Conservation (phyloP, 2,329 filamentous ascomycete genomes). For the Lachnellula suecica region DNA sequence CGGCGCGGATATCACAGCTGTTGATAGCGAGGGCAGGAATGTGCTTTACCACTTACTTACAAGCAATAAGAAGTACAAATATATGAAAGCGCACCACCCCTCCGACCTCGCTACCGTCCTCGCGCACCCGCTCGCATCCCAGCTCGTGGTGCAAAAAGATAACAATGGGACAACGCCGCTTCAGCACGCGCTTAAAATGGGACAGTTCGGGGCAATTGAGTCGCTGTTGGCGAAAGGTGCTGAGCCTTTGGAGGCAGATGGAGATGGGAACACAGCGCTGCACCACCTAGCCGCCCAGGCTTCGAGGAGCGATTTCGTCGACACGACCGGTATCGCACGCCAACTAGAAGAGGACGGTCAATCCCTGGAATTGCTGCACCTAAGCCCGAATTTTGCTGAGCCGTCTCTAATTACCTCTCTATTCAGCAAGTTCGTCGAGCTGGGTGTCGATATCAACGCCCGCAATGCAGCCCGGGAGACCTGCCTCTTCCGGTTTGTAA, state of each 20-base stretch:
- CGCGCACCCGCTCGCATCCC: too few species aligned
- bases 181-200: constrained; percentile 1
- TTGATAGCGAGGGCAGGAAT: constrained; percentile 18
- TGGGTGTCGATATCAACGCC: constrained; percentile 5
- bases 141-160: constrained; percentile 11
- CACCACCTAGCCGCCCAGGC: constrained; percentile 16
- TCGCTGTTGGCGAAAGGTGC: constrained; percentile 7
- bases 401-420: too few species aligned
- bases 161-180: constrained; percentile 12
- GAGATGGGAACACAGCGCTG: constrained; percentile 10
- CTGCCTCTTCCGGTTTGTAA: neutral
- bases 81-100: neutral
- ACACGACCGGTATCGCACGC: too few species aligned
- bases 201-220: neutral
- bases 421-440: constrained; percentile 1
- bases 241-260: constrained; percentile 10
- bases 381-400: too few species aligned
- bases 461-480: constrained; percentile 5
- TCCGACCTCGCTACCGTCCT: too few species aligned
- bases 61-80: constrained; percentile 2
- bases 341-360: neutral
- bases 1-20: constrained; percentile 11
- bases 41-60: constrained; percentile 21
- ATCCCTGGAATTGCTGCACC: too few species aligned
- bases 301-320: too few species aligned